Conservation (phyloP, 106 monocot species). For the Dendrobium chrysotoxum region DNA sequence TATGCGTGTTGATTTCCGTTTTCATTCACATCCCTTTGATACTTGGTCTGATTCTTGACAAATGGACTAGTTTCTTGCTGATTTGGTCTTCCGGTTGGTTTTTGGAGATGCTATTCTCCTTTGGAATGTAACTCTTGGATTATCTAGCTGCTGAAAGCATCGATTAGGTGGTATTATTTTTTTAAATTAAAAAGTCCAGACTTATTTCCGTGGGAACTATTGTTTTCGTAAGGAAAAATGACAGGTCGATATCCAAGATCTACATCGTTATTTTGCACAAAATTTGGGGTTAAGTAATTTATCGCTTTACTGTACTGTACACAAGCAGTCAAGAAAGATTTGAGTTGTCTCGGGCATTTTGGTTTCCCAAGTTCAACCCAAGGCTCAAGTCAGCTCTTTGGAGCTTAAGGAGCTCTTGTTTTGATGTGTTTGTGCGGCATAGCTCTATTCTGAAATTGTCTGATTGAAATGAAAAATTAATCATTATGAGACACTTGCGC, state of each 20-base stretch:
- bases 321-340: not conserved
- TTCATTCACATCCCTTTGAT: not conserved
- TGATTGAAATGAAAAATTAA: not conserved
- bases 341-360: not conserved
- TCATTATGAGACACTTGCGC: not conserved
- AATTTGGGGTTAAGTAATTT: not conserved
- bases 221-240: not conserved
- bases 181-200: not conserved
- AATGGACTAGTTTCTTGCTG: not conserved
- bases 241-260: not conserved
- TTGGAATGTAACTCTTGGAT: not conserved
- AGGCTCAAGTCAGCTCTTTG: not conserved
- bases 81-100: not conserved
- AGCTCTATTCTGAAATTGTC: not conserved
- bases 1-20: not conserved
- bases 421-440: not conserved
- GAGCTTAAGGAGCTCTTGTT: not conserved
- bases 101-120: not conserved
- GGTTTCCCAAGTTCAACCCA: not conserved
- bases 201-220: not conserved
- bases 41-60: not conserved
- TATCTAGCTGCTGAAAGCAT: not conserved
- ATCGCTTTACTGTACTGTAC: not conserved
- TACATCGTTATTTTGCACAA: not conserved
- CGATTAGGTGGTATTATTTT: not conserved